Evolutionary conservation across 2,329 filamentous ascomycete species (phyloP), one percentile per base, ranked within the genome.

Genomic region (Bisporella sp.): DNA sequence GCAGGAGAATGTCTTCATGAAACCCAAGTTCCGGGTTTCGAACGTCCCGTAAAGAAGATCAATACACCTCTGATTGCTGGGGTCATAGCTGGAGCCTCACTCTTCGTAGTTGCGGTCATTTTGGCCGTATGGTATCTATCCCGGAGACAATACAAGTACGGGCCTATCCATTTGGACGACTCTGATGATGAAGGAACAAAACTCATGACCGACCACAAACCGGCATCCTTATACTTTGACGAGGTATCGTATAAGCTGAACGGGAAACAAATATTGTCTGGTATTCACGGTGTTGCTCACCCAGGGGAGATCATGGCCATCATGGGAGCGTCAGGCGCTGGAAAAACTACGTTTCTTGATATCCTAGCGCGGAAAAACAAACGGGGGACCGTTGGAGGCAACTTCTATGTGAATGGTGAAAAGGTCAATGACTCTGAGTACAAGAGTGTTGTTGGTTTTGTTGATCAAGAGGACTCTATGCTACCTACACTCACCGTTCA

Each of bases 391-490:
- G 80, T 87, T 0, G 73, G 77, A 6, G 95, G 95, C 21, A 81
- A 92, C 53, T 95, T 96, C 62, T 93, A 85, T 62, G 83, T 99
- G 62, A 97, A 97, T 59, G 95, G 93, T 33, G 89, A 97, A 67
- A 92, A 88, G 66, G 84, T 97, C 37, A 76, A 75, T 32, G 89
- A 96, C 65, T 69, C 79, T 31, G 89, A 96, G 55, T 99, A 93
- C 71, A 89, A 87, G 65, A 91, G 82, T 54, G 89, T 97, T 47
- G 86, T 96, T 57, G 93, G 95, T 28, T 99, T 97, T 61, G 93
- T 99, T 40, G 93, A 99, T 61, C 93, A 99, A 70, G 93, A 99
- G 64, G 93, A 99, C 65, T 95, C 92, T 5, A 92, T 99, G 84
- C 76, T 99, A 41, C 85, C 93, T 0, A 99, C 93, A 1, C 74